Evolutionary conservation across 495 filamentous ascomycete genomes (phyloP), one percentile per base, ranked within the genome.

Genomic region (Apodospora peruviana): DNA sequence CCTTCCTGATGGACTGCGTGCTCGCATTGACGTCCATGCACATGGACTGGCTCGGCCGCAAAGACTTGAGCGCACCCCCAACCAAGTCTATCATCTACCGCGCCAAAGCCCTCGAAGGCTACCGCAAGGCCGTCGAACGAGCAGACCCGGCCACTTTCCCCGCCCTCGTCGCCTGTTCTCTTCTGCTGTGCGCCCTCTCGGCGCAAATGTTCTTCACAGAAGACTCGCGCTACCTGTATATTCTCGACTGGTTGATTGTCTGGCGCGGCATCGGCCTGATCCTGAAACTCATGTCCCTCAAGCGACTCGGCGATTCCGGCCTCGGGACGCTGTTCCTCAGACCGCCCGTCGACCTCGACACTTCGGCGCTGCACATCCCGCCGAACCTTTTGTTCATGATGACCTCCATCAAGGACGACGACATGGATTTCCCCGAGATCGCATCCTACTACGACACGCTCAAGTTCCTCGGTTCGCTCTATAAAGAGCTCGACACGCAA

Each of bases 1-100:
- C 70, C 1, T 79, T 74, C 40, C 63, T 79, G n/a, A 70, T 79
- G 66, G 58, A 78, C 45, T 66, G 62, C 37, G 21, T 78, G 4
- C 70, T 78, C 46, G 73, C 62, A n/a, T 57, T 75, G 9, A 56
- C 76, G 4, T 67, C 74, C 7, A 55, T 71, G 22, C 72, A 49
- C 40, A 43, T 49, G 23, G 16, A 48, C 4, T 36, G 27, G n/a
- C 10, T 48, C 14, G 48, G 59, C 29, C 39, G 43, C 5, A 37
- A 40, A 16, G 35, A 40, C 42, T 2, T 39, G 9, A 41, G 47
- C 16, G 40, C 58, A 20, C 41, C 59, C 16, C 40, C 37, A 17
- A 24, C 50, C 29, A 48, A 47, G 1, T 56, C 68, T 14, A 36
- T 64, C 22, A 14, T 50, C 24, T 78, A 77, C 57, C 70, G 70